Evolutionary conservation across 2,329 filamentous ascomycete genomes (phyloP), one percentile per base, ranked within the genome.

Genomic region (Neurospora sp.): DNA sequence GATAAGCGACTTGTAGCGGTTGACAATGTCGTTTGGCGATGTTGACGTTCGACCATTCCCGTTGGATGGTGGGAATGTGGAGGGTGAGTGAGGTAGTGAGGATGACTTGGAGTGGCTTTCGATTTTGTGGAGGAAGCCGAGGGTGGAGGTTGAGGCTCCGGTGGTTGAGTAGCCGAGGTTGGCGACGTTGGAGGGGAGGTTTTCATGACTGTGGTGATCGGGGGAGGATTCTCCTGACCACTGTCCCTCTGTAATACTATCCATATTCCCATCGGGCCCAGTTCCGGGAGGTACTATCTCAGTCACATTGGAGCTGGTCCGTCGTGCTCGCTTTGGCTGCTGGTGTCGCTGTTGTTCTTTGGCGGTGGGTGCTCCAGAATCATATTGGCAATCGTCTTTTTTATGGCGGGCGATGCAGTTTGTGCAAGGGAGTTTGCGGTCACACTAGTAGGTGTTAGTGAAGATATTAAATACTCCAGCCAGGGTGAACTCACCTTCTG

Each of bases 341-440:
- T 69, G 68, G 68, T 77, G 77, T 70, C 76, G 75, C 43, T 76
- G 75, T 15, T 77, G 77, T 66, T 80, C 77, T 70, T 80, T 82
- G 67, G 80, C 77, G 36, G 82, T 80, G 4, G 83, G 83, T 4
- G 82, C 80, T 39, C 81, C 81, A 8, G 82, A 84, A 77, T 89
- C 87, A 75, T 89, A 89, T 28, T 80, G 81, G 74, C 87, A 89
- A n/a, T 81, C 78, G 2, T 81, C 79, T 72, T 85, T 82, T 76
- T 87, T 88, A 74, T 85, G 86, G 68, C 87, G 82, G 68, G 84
- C 83, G 39, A 83, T 80, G 77, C 87, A 89, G 76, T 88, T 88
- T 66, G 83, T 83, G 77, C 87, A 89, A 2, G 87, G 87, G 71
- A 85, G 80, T 71, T 84, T 82, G 70, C 87, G 83, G 75, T 89